Base-by-base conservation (phyloP, 2,329 filamentous ascomycete genomes). In the Lachnellula occidentalis region DNA sequence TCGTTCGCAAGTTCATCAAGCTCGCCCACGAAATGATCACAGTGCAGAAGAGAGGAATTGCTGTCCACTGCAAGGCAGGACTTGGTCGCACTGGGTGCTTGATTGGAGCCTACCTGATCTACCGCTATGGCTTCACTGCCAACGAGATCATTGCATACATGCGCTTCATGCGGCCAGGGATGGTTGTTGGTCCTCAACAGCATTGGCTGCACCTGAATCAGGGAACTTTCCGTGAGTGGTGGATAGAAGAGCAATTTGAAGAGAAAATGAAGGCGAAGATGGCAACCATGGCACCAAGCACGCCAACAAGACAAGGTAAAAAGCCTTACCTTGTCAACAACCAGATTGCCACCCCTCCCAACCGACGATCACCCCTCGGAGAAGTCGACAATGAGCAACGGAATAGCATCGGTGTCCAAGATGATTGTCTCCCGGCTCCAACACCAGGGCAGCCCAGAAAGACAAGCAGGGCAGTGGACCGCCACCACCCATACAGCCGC, bases 121-220 rank as follows among this genome's bases (percentile, higher is more conserved):
- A 99, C 77, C 85, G 92, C 62, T 88, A 97, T 71, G 94, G 90
- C 54, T 99, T 97, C 73, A 97, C 92, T 5, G 94, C 94, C 61
- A 96, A 97, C 68, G 92, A 96, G 74, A 84, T 96, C 66, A 97
- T 97, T 70, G 88, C 92, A 3, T 99, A 92, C 72, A 97, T 99
- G 92, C 86, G 92, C 58, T 99, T 99, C 75, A 97, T 97, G 92
- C 83, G 92, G 55, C 94, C 94, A 0, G 94, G 94, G 51, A 99
- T 99, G 94, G 94, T 99, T 6, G 94, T 99, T 51, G 94, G 94
- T 0, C 94, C 94, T 39, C 94, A 99, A 70, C 94, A 99, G 74
- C 94, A 99, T 74, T 99, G 94, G 94, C 81, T 99, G 52, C 94
- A 99, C 70, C 81, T 99, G 59, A 96, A 99, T 75, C 94, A 99